Evolutionary conservation across 73 alveolate genomes (phyloP), one percentile per base, ranked within the genome.

Genomic region (Paramecium sexaurelia): DNA sequence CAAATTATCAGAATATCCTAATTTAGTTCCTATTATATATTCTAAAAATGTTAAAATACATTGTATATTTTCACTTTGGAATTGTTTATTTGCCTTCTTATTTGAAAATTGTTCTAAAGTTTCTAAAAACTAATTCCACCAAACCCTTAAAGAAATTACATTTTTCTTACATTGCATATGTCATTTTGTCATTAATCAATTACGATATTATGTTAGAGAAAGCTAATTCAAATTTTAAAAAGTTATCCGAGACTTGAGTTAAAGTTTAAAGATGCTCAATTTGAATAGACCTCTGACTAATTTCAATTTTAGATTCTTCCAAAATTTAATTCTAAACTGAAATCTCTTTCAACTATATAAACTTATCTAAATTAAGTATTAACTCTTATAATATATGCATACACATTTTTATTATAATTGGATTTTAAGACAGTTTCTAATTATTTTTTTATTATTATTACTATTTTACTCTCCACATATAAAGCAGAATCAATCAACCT

Each of bases 11-110:
- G 24, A 71, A 15, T 71, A 71, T 13, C 83, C 83, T 61, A 35
- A 36, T 17, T 71, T 71, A 27, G 56, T 20, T 10, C 86, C 86
- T 71, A 71, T 71, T 2, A 71, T 71, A 71, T 32, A 71, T 71
- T 71, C 86, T 71, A 71, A 71, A 13, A 71, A 71, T 71, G 86
- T 37, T 20, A 71, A 71, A 71, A 71, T 71, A n/a, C 55, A 71
- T 33, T 71, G 13, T 0, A 71, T 71, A 36, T 71, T 71, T 17
- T 71, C 86, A 36, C 86, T 71, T 71, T 71, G 26, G 43, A 71
- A 71, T 37, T 71, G 17, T 35, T 71, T 71, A n/a, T 33, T 71
- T 35, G 86, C 37, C 35, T 71, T 71, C 29, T 51, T 51, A 20
- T 71, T 71, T 71, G 86, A 71, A 71, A 71, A 71, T 7, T 20